Evolutionary conservation across 768 basidiomycete species (phyloP), one percentile per base, ranked within the genome.

Genomic region (Flagelloscypha sp.): DNA sequence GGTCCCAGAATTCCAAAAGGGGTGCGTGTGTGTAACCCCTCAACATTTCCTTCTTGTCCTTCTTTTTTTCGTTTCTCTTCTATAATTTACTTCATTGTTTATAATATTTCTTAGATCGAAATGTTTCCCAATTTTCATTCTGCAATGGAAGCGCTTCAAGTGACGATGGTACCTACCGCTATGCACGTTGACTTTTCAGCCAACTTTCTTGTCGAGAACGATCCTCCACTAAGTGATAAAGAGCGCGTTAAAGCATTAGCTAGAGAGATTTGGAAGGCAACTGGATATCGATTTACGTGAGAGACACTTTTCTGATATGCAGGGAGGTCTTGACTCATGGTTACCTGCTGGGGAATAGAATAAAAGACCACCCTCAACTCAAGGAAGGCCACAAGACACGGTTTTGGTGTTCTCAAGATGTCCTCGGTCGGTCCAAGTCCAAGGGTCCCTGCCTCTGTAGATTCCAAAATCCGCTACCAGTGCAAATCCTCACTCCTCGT

Each of bases 351-450:
- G n/a, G n/a, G n/a, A 21, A 23, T 46, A 72, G 68, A 7, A 63
- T 70, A 8, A 70, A 70, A 42, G 70, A 72, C 46, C 68, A 72
- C 38, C 68, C 67, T 11, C 62, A 55, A 9, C 55, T 63, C 24
- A 64, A 62, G 24, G 57, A 59, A 37, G 70, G 69, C 7, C 64
- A 70, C 48, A 73, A 70, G 44, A 71, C 66, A 15, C 59, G 68
- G 21, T 57, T 67, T 12, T 68, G 68, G 66, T 73, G 68, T 50
- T 69, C 67, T 7, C 70, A 70, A 41, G 70, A 73, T 41, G 59
- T 61, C 33, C 60, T 61, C 12, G 63, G 68, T 38, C 58, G 59
- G 35, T 61, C 56, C 6, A 69, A 67, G 45, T 52, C 58, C 3
- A 29, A 15, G 15, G 37, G 10, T 15, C 22, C 30, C 50, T 15